Conservation (phyloP, 139 green algal species). For the Haematococcus sp. region DNA sequence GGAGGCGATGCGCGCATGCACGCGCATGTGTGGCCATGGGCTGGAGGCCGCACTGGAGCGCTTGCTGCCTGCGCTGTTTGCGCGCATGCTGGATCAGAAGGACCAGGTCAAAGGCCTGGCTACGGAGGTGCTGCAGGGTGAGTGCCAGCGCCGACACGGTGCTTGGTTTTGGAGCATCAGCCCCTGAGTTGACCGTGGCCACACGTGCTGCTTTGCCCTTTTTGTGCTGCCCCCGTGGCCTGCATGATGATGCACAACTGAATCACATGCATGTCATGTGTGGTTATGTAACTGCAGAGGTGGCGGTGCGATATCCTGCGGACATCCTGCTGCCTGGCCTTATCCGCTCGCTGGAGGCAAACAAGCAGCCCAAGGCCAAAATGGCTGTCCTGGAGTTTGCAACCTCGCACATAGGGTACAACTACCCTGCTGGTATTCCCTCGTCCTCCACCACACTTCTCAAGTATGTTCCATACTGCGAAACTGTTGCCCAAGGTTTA, state of each 20-base stretch:
- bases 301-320: neutral
- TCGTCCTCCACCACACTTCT: neutral
- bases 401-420: neutral
- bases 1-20: constrained; percentile 6
- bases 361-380: constrained; percentile 15
- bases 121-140: neutral
- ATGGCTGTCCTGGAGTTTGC: constrained; percentile 2
- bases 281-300: neutral
- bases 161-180: too few relatives aligned
- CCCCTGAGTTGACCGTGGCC: too few relatives aligned
- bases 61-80: constrained; percentile 1
- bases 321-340: constrained; percentile 7
- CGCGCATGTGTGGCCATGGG: neutral
- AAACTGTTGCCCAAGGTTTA: too few relatives aligned
- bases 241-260: too few relatives aligned
- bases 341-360: neutral
- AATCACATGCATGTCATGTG: too few relatives aligned
- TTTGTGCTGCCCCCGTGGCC: too few relatives aligned
- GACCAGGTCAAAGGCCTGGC: neutral
- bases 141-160: neutral
- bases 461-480: constrained; percentile 1
- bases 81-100: constrained; percentile 1
- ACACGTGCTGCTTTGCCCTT: too few relatives aligned
- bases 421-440: neutral
- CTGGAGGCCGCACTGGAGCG: neutral